Evolutionary conservation across 164 flowering plant species (phyloP).

Genomic region (Vitis vinifera): DNA sequence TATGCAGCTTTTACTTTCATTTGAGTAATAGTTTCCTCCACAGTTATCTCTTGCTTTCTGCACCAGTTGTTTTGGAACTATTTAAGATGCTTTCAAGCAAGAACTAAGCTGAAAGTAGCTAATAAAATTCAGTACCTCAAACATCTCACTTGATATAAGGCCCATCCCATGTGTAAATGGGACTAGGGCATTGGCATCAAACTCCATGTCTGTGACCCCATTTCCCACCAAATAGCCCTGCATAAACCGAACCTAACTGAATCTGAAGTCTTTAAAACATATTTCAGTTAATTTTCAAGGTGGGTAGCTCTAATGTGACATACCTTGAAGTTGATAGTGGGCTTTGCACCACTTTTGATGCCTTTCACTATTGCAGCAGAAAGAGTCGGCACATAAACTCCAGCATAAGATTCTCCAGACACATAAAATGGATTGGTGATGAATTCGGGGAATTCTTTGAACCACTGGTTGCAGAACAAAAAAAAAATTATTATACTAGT

Average conservation of each 20-base stretch:
- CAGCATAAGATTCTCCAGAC: conserved; percentile 41
- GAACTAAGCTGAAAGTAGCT: not conserved
- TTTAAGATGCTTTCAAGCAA: not conserved
- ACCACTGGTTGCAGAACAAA: conserved; percentile 26
- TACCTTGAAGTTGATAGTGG: conserved; percentile 22
- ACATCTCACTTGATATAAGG: conserved; percentile 33
- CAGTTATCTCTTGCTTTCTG: conserved; percentile 25
- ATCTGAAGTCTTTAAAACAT: not conserved
- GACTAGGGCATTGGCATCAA: conserved; percentile 39
- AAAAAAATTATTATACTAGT: not conserved
- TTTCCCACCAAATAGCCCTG: conserved; percentile 51
- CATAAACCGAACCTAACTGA: not conserved
- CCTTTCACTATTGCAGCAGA: conserved; percentile 31
- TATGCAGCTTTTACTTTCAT: not conserved
- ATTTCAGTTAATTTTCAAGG: not conserved
- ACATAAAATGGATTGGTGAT: conserved; percentile 33
- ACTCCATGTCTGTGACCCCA: conserved; percentile 29
- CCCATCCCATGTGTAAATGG: conserved; percentile 49
- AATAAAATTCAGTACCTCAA: conserved; percentile 16
- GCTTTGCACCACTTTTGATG: conserved; percentile 14
- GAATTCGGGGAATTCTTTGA: conserved; percentile 33
- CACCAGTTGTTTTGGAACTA: not conserved
- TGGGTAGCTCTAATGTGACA: not conserved
- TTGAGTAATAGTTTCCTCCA: conserved; percentile 15
- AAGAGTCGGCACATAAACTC: conserved; percentile 44